phyloP scores from a whole-genome alignment of 2,329 filamentous ascomycete species.

The Dothideomycetes sp. region DNA sequence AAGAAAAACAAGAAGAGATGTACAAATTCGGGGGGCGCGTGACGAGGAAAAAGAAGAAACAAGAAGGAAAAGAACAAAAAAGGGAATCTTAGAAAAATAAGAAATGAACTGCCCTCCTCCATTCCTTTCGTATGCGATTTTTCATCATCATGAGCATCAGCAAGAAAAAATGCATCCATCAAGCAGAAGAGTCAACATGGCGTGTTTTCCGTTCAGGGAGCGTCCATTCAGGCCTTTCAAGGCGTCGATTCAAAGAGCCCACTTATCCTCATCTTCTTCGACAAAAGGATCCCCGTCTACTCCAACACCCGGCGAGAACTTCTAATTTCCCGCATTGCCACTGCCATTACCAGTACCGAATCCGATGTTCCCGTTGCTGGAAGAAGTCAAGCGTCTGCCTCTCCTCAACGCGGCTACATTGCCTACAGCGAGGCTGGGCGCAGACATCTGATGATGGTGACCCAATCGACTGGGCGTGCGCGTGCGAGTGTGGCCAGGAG shows the following conservation, averaged over 20 bases:
- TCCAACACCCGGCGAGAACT: not conserved
- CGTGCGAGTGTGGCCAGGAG: slow-evolving; percentile 16
- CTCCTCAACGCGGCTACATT: slow-evolving; percentile 16
- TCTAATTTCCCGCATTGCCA: slow-evolving; percentile 2
- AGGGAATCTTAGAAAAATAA: too few relatives aligned
- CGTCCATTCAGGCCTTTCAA: too few relatives aligned
- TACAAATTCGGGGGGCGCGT: slow-evolving; percentile 3
- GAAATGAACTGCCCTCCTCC: too few relatives aligned
- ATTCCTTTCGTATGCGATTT: too few relatives aligned
- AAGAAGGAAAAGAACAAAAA: not conserved
- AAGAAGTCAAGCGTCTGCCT: slow-evolving; percentile 11
- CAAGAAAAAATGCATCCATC: too few relatives aligned
- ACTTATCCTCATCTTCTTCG: slow-evolving; percentile 12
- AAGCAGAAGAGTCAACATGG: too few relatives aligned
- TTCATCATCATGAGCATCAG: too few relatives aligned
- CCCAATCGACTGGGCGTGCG: slow-evolving; percentile 12
- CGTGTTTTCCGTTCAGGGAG: too few relatives aligned
- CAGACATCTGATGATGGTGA: slow-evolving; percentile 14
- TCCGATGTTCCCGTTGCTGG: too few relatives aligned
- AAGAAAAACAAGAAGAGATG: not conserved
- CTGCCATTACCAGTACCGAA: slow-evolving; percentile 1
- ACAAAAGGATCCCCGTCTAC: slow-evolving; percentile 6
- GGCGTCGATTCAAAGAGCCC: too few relatives aligned
- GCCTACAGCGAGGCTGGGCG: slow-evolving; percentile 17
- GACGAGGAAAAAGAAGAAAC: not conserved